phyloP scores from a whole-genome alignment of 306 rosid species.

The Dicorynia guianensis region DNA sequence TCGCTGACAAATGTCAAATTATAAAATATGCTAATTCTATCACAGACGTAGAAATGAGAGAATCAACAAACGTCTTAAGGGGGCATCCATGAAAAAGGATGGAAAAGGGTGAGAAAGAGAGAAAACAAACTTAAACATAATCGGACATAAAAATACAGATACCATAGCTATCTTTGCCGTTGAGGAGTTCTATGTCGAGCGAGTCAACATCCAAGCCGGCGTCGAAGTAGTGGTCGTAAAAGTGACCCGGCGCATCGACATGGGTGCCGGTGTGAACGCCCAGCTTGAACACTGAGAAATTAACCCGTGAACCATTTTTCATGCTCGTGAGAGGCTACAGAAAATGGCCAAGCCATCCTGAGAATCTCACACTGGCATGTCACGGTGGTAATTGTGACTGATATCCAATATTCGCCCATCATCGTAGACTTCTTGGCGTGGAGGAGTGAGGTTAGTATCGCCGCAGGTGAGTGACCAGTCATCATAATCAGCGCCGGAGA shows the following conservation, averaged over 20 bases:
- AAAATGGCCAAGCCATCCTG: constrained; percentile 72
- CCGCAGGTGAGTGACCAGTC: constrained; percentile 13
- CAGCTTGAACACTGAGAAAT: constrained; percentile 64
- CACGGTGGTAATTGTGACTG: constrained; percentile 59
- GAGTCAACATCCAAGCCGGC: constrained; percentile 87
- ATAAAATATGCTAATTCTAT: not conserved
- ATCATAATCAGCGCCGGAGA: too few relatives aligned
- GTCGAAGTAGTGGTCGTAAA: constrained; percentile 77
- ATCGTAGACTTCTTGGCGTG: constrained; percentile 81
- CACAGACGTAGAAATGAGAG: not conserved
- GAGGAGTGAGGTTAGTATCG: constrained; percentile 52
- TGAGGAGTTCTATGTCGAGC: constrained; percentile 75
- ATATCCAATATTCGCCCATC: constrained; percentile 72
- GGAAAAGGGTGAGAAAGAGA: not conserved
- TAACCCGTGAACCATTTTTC: constrained; percentile 83
- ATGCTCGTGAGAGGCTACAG: constrained; percentile 72
- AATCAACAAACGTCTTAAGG: not conserved
- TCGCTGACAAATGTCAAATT: not conserved
- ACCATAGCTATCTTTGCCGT: constrained; percentile 48
- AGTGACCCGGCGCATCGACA: constrained; percentile 84
- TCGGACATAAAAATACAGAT: not conserved
- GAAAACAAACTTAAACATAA: not conserved
- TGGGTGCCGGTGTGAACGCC: constrained; percentile 88
- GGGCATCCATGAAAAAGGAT: not conserved
- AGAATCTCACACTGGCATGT: constrained; percentile 67